Conservation (phyloP, 306 rosid species). For the Aeschynomene evenia region DNA sequence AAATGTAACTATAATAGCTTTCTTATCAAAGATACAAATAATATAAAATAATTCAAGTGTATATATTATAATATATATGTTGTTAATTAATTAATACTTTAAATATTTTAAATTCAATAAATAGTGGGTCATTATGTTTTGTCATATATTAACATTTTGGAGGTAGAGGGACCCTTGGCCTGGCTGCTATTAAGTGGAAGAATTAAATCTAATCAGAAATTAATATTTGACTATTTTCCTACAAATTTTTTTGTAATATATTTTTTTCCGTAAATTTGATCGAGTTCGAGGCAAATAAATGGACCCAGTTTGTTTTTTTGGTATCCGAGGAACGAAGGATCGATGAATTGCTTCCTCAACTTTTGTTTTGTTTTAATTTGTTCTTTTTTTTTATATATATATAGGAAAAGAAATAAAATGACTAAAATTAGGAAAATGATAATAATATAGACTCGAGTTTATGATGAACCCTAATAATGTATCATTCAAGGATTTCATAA, state of each 20-base stretch:
- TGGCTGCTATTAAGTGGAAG: background rate
- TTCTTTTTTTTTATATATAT: too few relatives aligned
- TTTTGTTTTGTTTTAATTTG: too few relatives aligned
- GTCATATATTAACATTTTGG: slow-evolving; percentile 18
- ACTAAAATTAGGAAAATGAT: too few relatives aligned
- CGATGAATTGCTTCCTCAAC: background rate
- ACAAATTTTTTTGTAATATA: background rate
- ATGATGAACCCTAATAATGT: too few relatives aligned
- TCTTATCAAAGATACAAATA: too few relatives aligned
- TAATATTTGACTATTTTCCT: background rate
- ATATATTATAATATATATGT: too few relatives aligned
- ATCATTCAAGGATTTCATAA: too few relatives aligned
- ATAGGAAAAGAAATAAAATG: slow-evolving; percentile 8
- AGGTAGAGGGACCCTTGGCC: background rate
- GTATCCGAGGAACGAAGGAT: background rate
- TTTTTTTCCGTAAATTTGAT: background rate
- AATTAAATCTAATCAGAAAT: background rate
- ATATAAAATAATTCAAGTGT: too few relatives aligned
- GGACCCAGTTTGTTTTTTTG: background rate
- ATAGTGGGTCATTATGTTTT: slow-evolving; percentile 20
- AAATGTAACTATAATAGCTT: too few relatives aligned
- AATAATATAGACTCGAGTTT: too few relatives aligned
- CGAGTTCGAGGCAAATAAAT: background rate
- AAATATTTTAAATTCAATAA: too few relatives aligned
- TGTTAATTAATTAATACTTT: background rate